Evolutionary conservation across 257 asterid species (phyloP), one percentile per base, ranked within the genome.

Genomic region (Thymus quinquecostatus): DNA sequence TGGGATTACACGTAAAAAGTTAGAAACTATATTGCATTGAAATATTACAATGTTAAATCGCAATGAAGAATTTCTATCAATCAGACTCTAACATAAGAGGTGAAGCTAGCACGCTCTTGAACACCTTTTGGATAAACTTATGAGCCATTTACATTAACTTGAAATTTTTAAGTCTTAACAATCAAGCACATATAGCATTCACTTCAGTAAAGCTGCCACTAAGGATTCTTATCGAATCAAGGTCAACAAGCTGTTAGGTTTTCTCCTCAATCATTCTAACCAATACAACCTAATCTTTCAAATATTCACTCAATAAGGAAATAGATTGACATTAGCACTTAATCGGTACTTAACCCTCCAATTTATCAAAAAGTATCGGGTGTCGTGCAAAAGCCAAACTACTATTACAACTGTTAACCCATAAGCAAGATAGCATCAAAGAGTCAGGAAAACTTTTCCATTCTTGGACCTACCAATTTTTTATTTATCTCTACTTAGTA

Each of bases 321-420:
- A 47, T 65, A 13, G 43, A 71, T 57, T 54, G 66, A 60, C 69
- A 49, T 41, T 61, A 10, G 54, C 6, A 71, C 47, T 44, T 61
- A 56, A 27, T 10, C 10, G 40, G 45, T 56, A 50, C 53, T 34
- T 45, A 49, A 59, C 51, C 55, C 40, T 55, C 49, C 71, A 33
- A 61, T 53, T 32, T 51, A 70, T 49, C 29, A 36, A 66, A 28
- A 29, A 70, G 12, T 44, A 48, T 38, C 68, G 58, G 10, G 69
- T 53, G 56, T 64, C 57, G 10, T 51, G 61, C 64, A 65, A 51
- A 60, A 55, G 8, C 11, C 53, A 36, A 69, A 49, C n/a, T 10
- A 21, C 0, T 8, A 30, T 41, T 27, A 28, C 49, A 53, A 48
- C 28, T 13, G 12, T 30, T 50, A 56, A 56, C 65, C 62, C 60